Evolutionary conservation across 2,329 filamentous ascomycete genomes (phyloP), one percentile per base, ranked within the genome.

Genomic region (Cryphonectria nitschkei): DNA sequence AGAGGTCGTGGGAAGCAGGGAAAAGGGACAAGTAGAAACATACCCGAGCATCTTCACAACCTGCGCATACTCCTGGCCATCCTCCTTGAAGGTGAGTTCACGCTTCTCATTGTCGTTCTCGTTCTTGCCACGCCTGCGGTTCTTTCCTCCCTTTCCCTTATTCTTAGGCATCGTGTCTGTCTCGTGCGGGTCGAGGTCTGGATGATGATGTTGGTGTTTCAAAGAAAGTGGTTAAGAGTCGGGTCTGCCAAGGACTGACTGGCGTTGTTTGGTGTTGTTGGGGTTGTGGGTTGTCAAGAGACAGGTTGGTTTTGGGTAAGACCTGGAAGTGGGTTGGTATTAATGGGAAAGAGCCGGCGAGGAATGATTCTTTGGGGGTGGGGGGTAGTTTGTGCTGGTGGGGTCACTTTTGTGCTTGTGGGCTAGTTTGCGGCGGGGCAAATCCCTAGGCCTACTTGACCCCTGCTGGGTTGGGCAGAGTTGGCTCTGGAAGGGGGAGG

Each of bases 21-120:
- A 3, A 52, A 14, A 56, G 11, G n/a, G 32, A 34, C 5, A n/a
- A 11, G 29, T 22, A 9, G 5, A 22, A 26, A 70, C 71, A 34
- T 70, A 72, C 71, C 94, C 94, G 74, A 97, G 89, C 95, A 98
- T 97, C 88, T 97, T 97, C 77, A 96, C 84, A 77, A 94, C 91
- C 84, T 93, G 92, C 61, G 91, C 92, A 37, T 73, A 73, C 68
- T 86, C 86, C 85, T 93, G 91, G 74, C 92, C 92, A 79, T 93
- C 91, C 80, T 93, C 92, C 82, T 93, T 93, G 88, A 93, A 94
- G 75, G 90, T 92, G 75, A 94, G 85, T 81, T 94, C 91, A 80
- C 91, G 91, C 87, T 93, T 93, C 84, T 93, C 91, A 77, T 93
- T 93, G 85, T 94, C 91, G 83, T 92, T 92, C 81, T 92, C 90